Conservation (phyloP, 2,329 filamentous ascomycete species). For the Mycogone perniciosa region DNA sequence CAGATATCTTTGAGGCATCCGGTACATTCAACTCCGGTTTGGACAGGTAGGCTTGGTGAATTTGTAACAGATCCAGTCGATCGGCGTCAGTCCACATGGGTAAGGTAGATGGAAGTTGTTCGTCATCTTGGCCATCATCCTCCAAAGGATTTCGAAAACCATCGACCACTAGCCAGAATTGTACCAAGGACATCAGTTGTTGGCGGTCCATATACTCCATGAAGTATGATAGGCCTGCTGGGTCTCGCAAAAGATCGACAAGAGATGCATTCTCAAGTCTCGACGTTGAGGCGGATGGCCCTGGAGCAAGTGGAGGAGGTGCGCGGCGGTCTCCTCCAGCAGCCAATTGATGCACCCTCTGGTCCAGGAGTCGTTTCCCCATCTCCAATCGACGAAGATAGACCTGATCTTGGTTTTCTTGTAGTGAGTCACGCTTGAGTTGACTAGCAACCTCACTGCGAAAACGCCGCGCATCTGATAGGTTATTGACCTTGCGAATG, state of each 20-base stretch:
- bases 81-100: constrained; percentile 77
- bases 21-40: constrained; percentile 76
- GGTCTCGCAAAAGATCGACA: constrained; percentile 79
- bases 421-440: constrained; percentile 72
- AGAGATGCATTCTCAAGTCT: constrained; percentile 69
- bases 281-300: constrained; percentile 39
- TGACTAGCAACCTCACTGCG: constrained; percentile 90
- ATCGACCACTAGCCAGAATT: constrained; percentile 98
- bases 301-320: constrained; percentile 19
- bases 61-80: constrained; percentile 80
- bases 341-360: constrained; percentile 77
- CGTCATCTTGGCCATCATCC: constrained; percentile 57
- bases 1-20: constrained; percentile 59
- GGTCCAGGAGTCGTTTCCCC: constrained; percentile 82
- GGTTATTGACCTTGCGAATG: constrained; percentile 79
- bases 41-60: constrained; percentile 82
- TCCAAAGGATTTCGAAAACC: constrained; percentile 92
- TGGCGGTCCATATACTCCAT: constrained; percentile 99
- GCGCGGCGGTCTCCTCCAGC: constrained; percentile 51
- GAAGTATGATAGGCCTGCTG: constrained; percentile 90
- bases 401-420: constrained; percentile 74
- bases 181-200: constrained; percentile 77
- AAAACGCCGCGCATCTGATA: constrained; percentile 89
- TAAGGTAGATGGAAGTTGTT: constrained; percentile 53
- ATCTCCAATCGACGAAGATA: constrained; percentile 89